Evolutionary conservation across 2,329 filamentous ascomycete species (phyloP).

Genomic region (Aureobasidium sp.): DNA sequence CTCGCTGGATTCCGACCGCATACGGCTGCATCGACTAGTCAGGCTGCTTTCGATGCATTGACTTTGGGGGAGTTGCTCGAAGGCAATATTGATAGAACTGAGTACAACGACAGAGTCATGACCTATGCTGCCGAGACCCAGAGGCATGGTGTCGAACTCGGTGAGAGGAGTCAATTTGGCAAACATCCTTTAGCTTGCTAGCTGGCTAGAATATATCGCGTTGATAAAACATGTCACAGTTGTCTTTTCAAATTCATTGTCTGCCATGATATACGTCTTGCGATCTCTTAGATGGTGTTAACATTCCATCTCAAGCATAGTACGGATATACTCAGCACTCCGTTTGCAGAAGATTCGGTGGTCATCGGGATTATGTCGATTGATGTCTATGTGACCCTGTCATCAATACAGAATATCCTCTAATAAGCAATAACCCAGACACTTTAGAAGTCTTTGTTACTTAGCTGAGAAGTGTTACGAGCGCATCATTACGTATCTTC

Average conservation of each 20-base stretch:
- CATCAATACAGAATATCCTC: background rate
- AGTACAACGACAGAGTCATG: constrained; percentile 32
- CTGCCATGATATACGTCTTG: no score
- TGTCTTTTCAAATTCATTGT: no score
- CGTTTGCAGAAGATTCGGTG: no score
- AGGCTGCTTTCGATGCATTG: constrained; percentile 39
- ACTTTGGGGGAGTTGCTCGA: constrained; percentile 32
- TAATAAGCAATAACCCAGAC: no score
- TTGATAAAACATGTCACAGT: background rate
- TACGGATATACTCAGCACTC: background rate
- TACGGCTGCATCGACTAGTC: constrained; percentile 39
- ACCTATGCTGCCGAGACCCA: constrained; percentile 32
- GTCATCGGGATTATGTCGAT: background rate
- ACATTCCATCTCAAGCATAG: no score
- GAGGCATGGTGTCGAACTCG: constrained; percentile 32
- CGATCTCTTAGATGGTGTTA: no score
- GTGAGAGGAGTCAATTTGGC: constrained; percentile 34
- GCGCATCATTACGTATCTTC: background rate
- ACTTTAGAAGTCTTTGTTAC: background rate
- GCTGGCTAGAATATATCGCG: background rate
- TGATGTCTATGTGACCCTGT: background rate
- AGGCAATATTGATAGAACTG: constrained; percentile 28
- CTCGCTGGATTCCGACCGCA: constrained; percentile 41
- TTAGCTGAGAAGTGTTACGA: no score
- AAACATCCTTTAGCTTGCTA: constrained; percentile 24